phyloP scores from a whole-genome alignment of 2,329 filamentous ascomycete species.

The Neonectria magnoliae region DNA sequence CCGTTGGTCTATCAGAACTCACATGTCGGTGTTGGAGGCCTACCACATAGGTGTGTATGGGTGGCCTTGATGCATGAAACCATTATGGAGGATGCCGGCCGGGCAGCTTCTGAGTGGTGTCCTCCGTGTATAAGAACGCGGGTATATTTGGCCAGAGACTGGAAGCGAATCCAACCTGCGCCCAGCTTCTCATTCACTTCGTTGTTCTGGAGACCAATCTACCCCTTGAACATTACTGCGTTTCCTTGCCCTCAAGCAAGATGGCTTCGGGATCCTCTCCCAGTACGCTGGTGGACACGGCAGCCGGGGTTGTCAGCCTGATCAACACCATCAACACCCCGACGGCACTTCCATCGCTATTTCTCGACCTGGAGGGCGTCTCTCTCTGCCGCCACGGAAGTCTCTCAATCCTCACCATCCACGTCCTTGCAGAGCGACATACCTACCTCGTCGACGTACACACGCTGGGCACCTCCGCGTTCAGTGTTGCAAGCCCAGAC shows the following conservation, averaged over 20 bases:
- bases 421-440: not conserved
- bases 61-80: not conserved
- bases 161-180: not conserved
- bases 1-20: not conserved
- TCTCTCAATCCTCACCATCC: constrained; percentile 17
- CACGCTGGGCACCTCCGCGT: not conserved
- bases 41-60: not conserved
- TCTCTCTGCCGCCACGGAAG: constrained; percentile 10
- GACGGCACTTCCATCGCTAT: not conserved
- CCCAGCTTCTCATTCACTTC: not conserved
- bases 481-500: not conserved
- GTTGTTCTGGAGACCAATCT: not conserved
- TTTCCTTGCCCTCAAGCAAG: not conserved
- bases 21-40: not conserved
- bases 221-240: not conserved
- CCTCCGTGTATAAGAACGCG: not conserved
- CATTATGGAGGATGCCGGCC: not conserved
- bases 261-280: not conserved
- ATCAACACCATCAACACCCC: constrained; percentile 9
- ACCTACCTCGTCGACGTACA: constrained; percentile 21
- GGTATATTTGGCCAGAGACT: not conserved
- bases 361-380: constrained; percentile 17
- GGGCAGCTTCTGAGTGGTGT: not conserved
- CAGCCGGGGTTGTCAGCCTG: not conserved
- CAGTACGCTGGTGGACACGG: not conserved